Evolutionary conservation across 129 eudicot species (phyloP).

Genomic region (Helichrysum umbraculigerum): DNA sequence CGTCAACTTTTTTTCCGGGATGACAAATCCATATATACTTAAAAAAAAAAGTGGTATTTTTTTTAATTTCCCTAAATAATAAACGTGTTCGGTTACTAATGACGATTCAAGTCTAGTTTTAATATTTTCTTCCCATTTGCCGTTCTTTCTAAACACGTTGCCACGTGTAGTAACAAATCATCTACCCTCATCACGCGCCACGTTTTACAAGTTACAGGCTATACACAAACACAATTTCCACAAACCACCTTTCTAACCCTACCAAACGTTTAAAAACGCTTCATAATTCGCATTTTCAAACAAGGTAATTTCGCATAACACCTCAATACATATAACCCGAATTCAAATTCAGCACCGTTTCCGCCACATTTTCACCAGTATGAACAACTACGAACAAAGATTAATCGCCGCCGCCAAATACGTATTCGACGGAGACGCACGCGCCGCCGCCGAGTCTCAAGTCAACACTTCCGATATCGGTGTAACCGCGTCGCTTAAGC

Average conservation of each 20-base stretch:
- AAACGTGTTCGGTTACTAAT: too few species aligned
- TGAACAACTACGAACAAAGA: slow-evolving; percentile 66
- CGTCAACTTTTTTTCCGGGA: too few species aligned
- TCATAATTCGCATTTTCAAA: not conserved
- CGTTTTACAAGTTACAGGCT: slow-evolving; percentile 21
- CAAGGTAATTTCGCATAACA: slow-evolving; percentile 6
- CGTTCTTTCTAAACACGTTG: too few species aligned
- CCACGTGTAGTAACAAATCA: slow-evolving; percentile 4
- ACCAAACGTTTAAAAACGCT: not conserved
- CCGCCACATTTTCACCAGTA: slow-evolving; percentile 28
- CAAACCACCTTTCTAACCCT: slow-evolving; percentile 9
- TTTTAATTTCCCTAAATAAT: too few species aligned
- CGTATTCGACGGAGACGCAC: slow-evolving; percentile 56
- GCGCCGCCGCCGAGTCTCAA: slow-evolving; percentile 39
- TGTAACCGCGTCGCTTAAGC: slow-evolving; percentile 69
- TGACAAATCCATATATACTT: too few species aligned
- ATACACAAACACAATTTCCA: too few species aligned
- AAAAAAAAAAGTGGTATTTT: too few species aligned
- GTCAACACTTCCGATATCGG: slow-evolving; percentile 41
- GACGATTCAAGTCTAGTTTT: too few species aligned
- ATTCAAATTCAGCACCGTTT: slow-evolving; percentile 27
- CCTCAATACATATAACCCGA: slow-evolving; percentile 9
- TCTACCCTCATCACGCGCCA: slow-evolving; percentile 1
- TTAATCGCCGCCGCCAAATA: slow-evolving; percentile 77
- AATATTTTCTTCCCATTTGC: too few species aligned